Base-by-base conservation (phyloP, 495 filamentous ascomycete species). In the Trichoderma gamsii region DNA sequence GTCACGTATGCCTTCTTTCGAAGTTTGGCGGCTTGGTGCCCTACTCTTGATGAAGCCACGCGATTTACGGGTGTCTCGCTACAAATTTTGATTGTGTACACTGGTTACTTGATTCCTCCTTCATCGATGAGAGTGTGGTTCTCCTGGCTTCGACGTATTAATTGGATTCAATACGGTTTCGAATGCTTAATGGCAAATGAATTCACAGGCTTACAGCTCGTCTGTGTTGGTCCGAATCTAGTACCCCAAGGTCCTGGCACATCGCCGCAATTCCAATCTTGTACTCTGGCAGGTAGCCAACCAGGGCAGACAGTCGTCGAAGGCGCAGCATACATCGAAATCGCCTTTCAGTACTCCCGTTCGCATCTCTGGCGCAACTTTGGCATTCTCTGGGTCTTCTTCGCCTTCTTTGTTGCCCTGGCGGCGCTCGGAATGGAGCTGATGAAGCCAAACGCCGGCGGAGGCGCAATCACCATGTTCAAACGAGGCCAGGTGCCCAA, bases 281-380 rank as follows among this genome's bases (percentile, higher is more conserved):
- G 90, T 70, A 79, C 83, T 16, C 75, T 79, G 12, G 76, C 90
- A 74, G 84, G 85, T 18, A 84, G 83, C 38, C 68, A 76, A 56
- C 80, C 81, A 0, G 80, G 88, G 9, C 76, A 80, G 18, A 77
- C 80, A 1, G 76, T 73, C 23, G 82, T 94, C 12, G 69, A 80
- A 2, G 91, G 91, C 1, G 76, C 80, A 23, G 80, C 80, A 18
- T 94, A 92, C 70, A 70, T 93, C 21, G 70, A 75, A 15, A 72
- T 73, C 0, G 79, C 80, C 9, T 87, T 86, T 70, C 77, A 83
- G 38, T 93, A 92, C 72, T 84, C 80, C 3, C 84, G 87, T 1
- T 72, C 75, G n/a, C 83, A 95, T 72, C 75, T 93, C n/a, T 95
- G 91, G 91, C 88, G 90, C 23, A 93, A 95, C 73, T 92, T 90